Percentiles rank a stretch among this genome's conserved stretches.
These are phyloP conservation scores for Aspergillus thermomutatus DNA, from an alignment of 2,329 filamentous ascomycete species.

Conservation along the genomic window DNA sequence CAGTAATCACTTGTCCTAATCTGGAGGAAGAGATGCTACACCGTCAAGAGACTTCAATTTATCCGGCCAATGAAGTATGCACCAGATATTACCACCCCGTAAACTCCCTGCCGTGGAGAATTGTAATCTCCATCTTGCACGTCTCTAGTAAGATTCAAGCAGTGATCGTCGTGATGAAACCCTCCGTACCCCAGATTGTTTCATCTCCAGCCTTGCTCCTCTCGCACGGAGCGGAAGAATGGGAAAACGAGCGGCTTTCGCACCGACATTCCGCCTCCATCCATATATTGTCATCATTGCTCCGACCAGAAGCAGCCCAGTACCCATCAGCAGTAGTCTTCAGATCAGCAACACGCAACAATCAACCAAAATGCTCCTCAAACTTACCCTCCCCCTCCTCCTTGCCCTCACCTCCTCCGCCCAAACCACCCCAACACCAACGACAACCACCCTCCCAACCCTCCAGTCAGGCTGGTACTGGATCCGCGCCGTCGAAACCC, in stretches of 20 bases:
- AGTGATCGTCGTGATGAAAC: slow-evolving; percentile 3
- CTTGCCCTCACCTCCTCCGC: slow-evolving; percentile 1
- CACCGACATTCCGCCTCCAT: neutral
- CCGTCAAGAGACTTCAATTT: neutral
- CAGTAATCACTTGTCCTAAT: neutral
- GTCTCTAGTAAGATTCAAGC: neutral
- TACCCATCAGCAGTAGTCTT: neutral
- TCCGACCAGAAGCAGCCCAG: neutral
- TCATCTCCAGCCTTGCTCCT: neutral
- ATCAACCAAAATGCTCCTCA: neutral
- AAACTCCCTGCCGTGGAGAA: neutral
- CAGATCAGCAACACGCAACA: neutral
- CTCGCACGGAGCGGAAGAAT: slow-evolving; percentile 1
- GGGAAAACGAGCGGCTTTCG: neutral
- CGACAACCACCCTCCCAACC: slow-evolving; percentile 4
- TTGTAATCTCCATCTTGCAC: neutral
- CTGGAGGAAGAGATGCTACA: neutral
- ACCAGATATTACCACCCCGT: neutral
- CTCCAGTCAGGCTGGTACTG: slow-evolving; percentile 8
- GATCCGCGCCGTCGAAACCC: slow-evolving; percentile 7
- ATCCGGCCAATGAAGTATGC: neutral
- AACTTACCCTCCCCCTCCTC: neutral
- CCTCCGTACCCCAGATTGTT: slow-evolving; percentile 1
- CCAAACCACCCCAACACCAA: slow-evolving; percentile 1
- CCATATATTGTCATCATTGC: neutral